phyloP scores from a whole-genome alignment of 768 basidiomycete genomes.

The Amanita polypyramis region DNA sequence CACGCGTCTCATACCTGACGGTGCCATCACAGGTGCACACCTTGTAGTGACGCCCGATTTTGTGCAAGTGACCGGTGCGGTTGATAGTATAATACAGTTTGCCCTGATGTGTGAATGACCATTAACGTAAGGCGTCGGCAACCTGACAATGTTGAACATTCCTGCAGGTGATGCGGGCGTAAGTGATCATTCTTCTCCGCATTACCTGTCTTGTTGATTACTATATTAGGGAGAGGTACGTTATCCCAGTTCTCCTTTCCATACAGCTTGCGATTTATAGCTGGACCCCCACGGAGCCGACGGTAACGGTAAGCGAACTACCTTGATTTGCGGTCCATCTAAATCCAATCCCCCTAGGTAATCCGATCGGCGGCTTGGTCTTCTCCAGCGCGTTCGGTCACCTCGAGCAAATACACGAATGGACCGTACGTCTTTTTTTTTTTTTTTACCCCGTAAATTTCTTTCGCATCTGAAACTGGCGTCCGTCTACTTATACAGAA shows the following conservation, averaged over 20 bases:
- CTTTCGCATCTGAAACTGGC: neutral
- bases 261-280: constrained; percentile 15
- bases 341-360: constrained; percentile 21
- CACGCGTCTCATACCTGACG: constrained; percentile 60
- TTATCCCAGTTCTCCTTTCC: neutral
- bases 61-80: constrained; percentile 54
- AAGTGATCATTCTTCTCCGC: constrained; percentile 3
- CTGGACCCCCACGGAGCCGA: constrained; percentile 63
- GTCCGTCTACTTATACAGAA: constrained; percentile 26
- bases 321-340: neutral
- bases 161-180: constrained; percentile 49
- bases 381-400: constrained; percentile 61
- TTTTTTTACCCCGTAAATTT: neutral
- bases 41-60: constrained; percentile 69
- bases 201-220: neutral
- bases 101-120: neutral
- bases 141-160: constrained; percentile 58
- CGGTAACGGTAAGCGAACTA: constrained; percentile 30
- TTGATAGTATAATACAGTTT: neutral
- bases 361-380: constrained; percentile 59
- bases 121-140: constrained; percentile 37
- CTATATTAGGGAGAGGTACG: constrained; percentile 5
- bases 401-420: constrained; percentile 52
- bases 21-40: constrained; percentile 56
- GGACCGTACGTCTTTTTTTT: constrained; percentile 40